A percentile compares a stretch with the other conserved stretches of the same genome.
Evolutionary conservation across 768 basidiomycete species (phyloP).

Genomic region (Agaricus subrufescens): DNA sequence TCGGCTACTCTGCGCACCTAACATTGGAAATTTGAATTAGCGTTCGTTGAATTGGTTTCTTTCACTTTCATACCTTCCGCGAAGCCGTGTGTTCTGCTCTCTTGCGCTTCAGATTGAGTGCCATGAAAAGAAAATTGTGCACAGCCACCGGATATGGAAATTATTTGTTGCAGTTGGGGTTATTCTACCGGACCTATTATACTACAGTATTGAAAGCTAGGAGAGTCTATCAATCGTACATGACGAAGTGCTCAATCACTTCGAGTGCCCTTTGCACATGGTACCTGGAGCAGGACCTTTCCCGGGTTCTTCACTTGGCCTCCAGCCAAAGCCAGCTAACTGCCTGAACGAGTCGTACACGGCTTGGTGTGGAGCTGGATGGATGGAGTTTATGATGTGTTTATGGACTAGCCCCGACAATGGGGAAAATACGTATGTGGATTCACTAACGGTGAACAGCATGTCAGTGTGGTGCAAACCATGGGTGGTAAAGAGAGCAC

Average conservation of each 20-base stretch:
- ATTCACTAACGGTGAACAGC: conserved; percentile 37
- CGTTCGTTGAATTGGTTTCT: not conserved
- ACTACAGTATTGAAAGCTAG: not conserved
- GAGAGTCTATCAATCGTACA: not conserved
- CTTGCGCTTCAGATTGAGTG: conserved; percentile 21
- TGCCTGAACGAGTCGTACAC: conserved; percentile 56
- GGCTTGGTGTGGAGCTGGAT: conserved; percentile 69
- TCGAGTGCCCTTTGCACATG: not conserved
- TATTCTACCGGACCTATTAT: not conserved
- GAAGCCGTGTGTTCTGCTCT: conserved; percentile 11
- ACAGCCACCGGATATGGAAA: conserved; percentile 7
- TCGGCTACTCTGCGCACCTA: conserved; percentile 9
- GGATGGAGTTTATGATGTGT: conserved; percentile 72
- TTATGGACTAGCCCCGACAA: conserved; percentile 54
- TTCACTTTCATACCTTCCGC: conserved; percentile 15
- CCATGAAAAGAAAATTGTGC: conserved; percentile 16
- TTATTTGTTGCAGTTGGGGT: conserved; percentile 1
- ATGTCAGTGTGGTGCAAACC: not conserved
- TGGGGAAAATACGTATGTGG: conserved; percentile 72
- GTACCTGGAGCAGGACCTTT: conserved; percentile 6
- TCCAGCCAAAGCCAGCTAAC: conserved; percentile 30
- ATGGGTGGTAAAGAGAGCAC: conserved; percentile 22
- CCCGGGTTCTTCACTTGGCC: not conserved
- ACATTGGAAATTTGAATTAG: not conserved
- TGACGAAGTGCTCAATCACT: not conserved